Conservation (phyloP, 2,329 filamentous ascomycete genomes). For the Monosporascus ibericus region DNA sequence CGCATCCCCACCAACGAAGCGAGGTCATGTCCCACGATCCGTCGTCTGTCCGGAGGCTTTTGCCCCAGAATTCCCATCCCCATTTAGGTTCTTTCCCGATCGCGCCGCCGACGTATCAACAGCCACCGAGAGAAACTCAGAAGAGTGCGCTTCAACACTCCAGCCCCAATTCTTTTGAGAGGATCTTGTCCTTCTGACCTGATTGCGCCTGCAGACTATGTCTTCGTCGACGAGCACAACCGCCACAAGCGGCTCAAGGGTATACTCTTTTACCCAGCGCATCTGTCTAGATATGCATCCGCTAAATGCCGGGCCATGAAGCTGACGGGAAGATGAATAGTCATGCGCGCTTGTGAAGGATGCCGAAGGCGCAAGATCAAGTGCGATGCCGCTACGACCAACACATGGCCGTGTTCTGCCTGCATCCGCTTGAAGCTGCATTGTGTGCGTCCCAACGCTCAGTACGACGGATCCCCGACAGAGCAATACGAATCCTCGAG, state of each 20-base stretch:
- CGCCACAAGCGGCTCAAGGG: conserved; percentile 94
- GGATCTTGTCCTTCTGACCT: conserved; percentile 10
- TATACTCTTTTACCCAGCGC: conserved; percentile 32
- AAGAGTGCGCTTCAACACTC: conserved; percentile 58
- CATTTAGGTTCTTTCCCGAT: conserved; percentile 74
- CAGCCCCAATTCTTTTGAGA: conserved; percentile 4
- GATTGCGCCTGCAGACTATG: conserved; percentile 65
- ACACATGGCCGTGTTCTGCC: conserved; percentile 94
- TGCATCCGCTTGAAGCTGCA: conserved; percentile 89
- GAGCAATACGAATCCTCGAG: conserved; percentile 46
- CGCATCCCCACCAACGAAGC: neutral
- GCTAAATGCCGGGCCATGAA: conserved; percentile 2
- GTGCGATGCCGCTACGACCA: conserved; percentile 93
- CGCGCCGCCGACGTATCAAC: conserved; percentile 53
- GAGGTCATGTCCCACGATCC: conserved; percentile 56
- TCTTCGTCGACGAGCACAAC: conserved; percentile 98
- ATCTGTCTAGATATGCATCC: neutral
- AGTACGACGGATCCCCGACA: conserved; percentile 55
- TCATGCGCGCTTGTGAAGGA: conserved; percentile 96
- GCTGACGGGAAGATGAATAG: conserved; percentile 39
- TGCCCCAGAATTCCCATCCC: conserved; percentile 60
- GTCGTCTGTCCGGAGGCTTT: conserved; percentile 51
- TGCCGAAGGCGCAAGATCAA: conserved; percentile 95
- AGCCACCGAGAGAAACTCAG: conserved; percentile 67
- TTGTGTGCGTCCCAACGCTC: conserved; percentile 82